Conservation (phyloP, 2,329 filamentous ascomycete genomes). For the Didymella segeticola region DNA sequence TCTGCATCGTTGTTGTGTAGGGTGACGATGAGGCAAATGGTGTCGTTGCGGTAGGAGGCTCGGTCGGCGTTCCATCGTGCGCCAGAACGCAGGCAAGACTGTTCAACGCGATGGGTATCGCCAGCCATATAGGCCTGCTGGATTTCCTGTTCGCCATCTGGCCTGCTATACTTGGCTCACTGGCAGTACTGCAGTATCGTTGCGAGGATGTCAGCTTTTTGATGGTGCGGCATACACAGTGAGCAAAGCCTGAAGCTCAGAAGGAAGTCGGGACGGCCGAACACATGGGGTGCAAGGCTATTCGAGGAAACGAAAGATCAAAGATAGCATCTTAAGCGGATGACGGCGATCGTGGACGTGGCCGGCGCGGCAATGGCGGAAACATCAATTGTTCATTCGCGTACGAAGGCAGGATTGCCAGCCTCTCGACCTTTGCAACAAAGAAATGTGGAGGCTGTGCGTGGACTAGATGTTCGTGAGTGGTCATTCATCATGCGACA, state of each 20-base stretch:
- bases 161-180: background rate
- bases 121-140: background rate
- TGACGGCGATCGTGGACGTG: constrained; percentile 6
- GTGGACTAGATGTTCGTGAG: background rate
- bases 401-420: background rate
- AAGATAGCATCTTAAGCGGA: constrained; percentile 6
- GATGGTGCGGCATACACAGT: background rate
- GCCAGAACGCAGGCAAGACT: background rate
- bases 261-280: background rate
- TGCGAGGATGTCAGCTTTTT: background rate
- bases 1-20: background rate
- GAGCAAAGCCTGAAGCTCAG: background rate
- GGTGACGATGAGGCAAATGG: background rate
- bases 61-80: background rate
- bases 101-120: background rate
- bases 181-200: background rate
- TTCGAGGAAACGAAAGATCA: constrained; percentile 2
- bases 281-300: background rate
- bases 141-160: background rate
- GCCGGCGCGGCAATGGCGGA: constrained; percentile 17
- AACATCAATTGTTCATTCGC: constrained; percentile 11
- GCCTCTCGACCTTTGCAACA: constrained; percentile 10
- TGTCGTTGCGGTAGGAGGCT: background rate
- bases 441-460: constrained; percentile 13
- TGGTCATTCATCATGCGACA: constrained; percentile 1